Evolutionary conservation across 2,329 filamentous ascomycete species (phyloP).

Genomic region (Myriangium duriaei): DNA sequence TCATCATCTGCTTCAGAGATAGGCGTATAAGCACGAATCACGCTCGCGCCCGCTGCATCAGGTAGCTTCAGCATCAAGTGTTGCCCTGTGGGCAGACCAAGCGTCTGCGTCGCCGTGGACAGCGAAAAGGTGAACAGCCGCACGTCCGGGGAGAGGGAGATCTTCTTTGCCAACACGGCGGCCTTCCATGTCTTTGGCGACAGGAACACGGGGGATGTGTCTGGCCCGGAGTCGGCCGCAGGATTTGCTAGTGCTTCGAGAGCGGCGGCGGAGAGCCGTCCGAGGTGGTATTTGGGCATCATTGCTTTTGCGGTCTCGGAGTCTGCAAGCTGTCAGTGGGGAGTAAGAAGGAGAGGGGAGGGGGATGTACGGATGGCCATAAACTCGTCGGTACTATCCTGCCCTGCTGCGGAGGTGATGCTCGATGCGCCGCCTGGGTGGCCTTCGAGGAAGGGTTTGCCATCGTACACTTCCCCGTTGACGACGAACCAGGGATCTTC

Average conservation of each 20-base stretch:
- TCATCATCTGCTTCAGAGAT: slow-evolving; percentile 51
- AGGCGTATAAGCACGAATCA: slow-evolving; percentile 81
- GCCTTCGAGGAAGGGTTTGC: slow-evolving; percentile 62
- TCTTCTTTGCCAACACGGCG: slow-evolving; percentile 55
- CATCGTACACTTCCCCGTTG: slow-evolving; percentile 80
- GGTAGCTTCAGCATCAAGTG: slow-evolving; percentile 74
- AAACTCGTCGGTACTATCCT: slow-evolving; percentile 79
- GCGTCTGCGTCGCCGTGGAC: slow-evolving; percentile 53
- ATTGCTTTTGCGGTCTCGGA: slow-evolving; percentile 84
- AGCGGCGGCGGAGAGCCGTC: slow-evolving; percentile 54
- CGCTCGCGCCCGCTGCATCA: slow-evolving; percentile 59
- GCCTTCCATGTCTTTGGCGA: slow-evolving; percentile 62
- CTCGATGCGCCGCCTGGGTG: slow-evolving; percentile 81
- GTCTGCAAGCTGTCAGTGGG: slow-evolving; percentile 40
- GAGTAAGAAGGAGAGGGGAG: neutral
- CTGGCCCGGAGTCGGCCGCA: slow-evolving; percentile 30
- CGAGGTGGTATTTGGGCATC: slow-evolving; percentile 79
- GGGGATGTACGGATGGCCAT: slow-evolving; percentile 67
- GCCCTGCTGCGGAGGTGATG: slow-evolving; percentile 68
- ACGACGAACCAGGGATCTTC: slow-evolving; percentile 75
- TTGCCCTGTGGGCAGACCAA: slow-evolving; percentile 74
- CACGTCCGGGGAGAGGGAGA: slow-evolving; percentile 61
- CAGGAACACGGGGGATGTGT: slow-evolving; percentile 51
- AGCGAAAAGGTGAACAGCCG: slow-evolving; percentile 71
- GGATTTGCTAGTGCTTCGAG: slow-evolving; percentile 39